Percentiles rank a stretch among this genome's conserved stretches.
Conservation (phyloP, 2,329 filamentous ascomycete genomes). For the Coleophoma cylindrospora region DNA sequence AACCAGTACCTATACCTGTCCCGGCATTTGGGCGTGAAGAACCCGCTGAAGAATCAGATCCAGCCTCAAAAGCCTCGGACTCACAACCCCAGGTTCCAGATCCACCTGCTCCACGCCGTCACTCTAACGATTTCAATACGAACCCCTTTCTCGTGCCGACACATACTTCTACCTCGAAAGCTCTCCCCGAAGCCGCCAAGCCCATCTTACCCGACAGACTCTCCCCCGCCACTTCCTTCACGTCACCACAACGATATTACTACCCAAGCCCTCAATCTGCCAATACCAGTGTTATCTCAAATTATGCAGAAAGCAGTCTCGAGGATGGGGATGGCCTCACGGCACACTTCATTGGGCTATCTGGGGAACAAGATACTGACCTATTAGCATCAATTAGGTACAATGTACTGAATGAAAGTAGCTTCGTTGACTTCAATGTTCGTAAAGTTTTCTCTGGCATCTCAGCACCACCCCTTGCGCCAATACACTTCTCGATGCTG, state of each 20-base stretch:
- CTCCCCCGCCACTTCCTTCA: background rate
- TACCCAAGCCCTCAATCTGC: constrained; percentile 3
- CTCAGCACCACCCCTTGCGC: constrained; percentile 28
- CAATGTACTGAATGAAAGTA: constrained; percentile 38
- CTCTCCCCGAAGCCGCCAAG: background rate
- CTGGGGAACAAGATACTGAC: constrained; percentile 41
- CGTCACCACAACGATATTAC: background rate
- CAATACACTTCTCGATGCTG: constrained; percentile 40
- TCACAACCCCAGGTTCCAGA: too few relatives aligned
- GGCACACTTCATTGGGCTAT: constrained; percentile 39
- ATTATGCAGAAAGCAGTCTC: constrained; percentile 26
- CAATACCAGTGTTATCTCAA: constrained; percentile 1
- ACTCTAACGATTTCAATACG: too few relatives aligned
- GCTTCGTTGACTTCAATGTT: constrained; percentile 37
- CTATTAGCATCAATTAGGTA: constrained; percentile 42
- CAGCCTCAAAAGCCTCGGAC: too few relatives aligned
- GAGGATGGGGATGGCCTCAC: constrained; percentile 37
- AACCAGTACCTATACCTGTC: too few relatives aligned
- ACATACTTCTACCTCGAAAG: too few relatives aligned
- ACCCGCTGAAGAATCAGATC: too few relatives aligned
- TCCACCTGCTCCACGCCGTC: too few relatives aligned
- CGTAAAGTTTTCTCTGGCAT: constrained; percentile 35
- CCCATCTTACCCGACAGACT: background rate
- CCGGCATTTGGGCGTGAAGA: too few relatives aligned
- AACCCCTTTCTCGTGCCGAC: too few relatives aligned